Conservation (phyloP, 2,329 filamentous ascomycete genomes). For the Trichoderma lentiforme region DNA sequence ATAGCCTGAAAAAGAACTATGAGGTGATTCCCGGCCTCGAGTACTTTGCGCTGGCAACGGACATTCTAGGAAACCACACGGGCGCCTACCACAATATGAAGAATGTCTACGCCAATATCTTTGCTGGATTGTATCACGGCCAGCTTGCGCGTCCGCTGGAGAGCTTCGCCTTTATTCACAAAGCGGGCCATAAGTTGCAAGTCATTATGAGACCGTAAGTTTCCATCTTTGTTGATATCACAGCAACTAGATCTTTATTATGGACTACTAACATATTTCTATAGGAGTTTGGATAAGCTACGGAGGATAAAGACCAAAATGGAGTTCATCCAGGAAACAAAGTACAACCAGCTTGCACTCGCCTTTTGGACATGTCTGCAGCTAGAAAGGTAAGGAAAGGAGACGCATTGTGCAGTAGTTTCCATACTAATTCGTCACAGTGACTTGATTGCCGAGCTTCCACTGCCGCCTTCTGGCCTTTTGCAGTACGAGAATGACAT, state of each 20-base stretch:
- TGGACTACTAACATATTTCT: neutral
- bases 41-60: constrained; percentile 82
- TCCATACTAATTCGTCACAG: constrained; percentile 41
- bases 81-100: constrained; percentile 77
- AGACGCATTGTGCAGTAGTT: neutral
- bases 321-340: constrained; percentile 41
- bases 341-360: constrained; percentile 63
- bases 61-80: constrained; percentile 78
- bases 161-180: constrained; percentile 64
- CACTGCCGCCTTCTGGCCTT: constrained; percentile 57
- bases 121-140: constrained; percentile 84
- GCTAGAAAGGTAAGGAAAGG: constrained; percentile 67
- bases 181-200: constrained; percentile 57
- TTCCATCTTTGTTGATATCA: neutral
- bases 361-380: constrained; percentile 94
- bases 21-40: constrained; percentile 86
- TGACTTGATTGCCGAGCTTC: constrained; percentile 87
- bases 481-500: constrained; percentile 62
- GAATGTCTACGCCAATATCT: constrained; percentile 78
- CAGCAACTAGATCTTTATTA: neutral
- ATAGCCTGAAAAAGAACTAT: constrained; percentile 56
- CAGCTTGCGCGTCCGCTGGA: constrained; percentile 84
- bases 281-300: constrained; percentile 49
- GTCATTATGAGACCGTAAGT: constrained; percentile 73
- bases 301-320: constrained; percentile 38